Base-by-base conservation (phyloP, 306 rosid genomes). In the Prunus armeniaca region DNA sequence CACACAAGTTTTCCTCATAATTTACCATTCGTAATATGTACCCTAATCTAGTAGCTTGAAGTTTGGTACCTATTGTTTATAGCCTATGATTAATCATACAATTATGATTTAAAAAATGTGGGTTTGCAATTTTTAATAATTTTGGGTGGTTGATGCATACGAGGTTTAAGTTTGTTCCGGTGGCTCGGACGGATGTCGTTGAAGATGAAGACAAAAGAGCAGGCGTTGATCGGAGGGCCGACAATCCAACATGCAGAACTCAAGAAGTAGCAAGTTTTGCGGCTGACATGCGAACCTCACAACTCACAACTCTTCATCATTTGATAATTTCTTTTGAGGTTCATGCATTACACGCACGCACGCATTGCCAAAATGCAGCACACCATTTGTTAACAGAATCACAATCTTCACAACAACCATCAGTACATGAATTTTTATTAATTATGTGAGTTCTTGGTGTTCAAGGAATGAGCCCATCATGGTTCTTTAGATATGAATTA, bases 281-380 rank as follows among this genome's bases (percentile, higher is more conserved):
- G 84, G 77, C 74, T 73, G 82, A 27, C 90, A 87, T 79, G 84
- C 69, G 76, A 66, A 62, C 30, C 82, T 74, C 41, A 25, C 47
- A 25, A 13, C 49, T 47, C 46, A 1, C 14, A 57, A 7, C 49
- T 50, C 63, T 25, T 47, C 66, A 5, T 15, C 22, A 0, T 28
- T 62, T 28, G 20, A 30, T 62, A 12, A 5, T 34, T 9, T 67
- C 4, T 12, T 3, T 20, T 19, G 38, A 57, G 22, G 43, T 77
- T 77, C 81, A 14, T 77, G 81, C 69, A 77, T 28, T 34, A 34
- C 41, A 34, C 41, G 17, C 32, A 34, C 41, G 17, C 32, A 75
- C 41, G 61, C 61, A 55, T 55, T 55, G 25, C 22, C 22, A 34
- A 34, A 51, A 51, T 51, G 57, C 17, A 17, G 3, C 20, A 17